A percentile compares a stretch with the other conserved stretches of the same genome.
phyloP scores from a whole-genome alignment of 352 stramenopile species.

The Phytopythium boreale region DNA sequence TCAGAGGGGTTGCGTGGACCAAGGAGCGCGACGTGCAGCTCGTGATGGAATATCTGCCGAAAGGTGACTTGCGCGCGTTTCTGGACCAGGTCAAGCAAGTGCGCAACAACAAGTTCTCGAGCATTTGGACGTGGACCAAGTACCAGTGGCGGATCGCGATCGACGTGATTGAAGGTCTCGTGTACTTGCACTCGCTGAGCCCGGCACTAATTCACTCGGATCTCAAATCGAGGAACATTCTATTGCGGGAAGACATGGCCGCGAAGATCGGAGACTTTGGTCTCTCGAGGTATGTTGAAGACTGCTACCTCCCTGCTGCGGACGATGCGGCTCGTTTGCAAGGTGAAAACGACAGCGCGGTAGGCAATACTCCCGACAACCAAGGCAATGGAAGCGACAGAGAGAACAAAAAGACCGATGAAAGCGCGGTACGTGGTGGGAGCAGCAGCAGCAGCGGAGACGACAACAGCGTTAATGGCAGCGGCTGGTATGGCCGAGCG shows the following conservation, averaged over 20 bases:
- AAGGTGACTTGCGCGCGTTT: conserved; percentile 42
- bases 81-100: conserved; percentile 26
- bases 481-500: conserved; percentile 10
- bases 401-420: not conserved
- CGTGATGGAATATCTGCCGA: conserved; percentile 55
- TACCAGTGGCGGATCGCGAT: conserved; percentile 39
- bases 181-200: conserved; percentile 44
- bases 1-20: conserved; percentile 46
- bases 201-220: conserved; percentile 37
- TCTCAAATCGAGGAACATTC: conserved; percentile 37
- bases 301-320: conserved; percentile 1
- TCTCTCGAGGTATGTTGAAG: conserved; percentile 28
- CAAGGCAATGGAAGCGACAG: not conserved
- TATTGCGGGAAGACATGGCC: conserved; percentile 28
- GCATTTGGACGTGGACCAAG: conserved; percentile 42
- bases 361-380: not conserved
- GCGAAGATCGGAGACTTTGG: conserved; percentile 46
- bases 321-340: not conserved
- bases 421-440: not conserved
- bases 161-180: conserved; percentile 42
- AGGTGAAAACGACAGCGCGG: not conserved
- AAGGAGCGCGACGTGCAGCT: conserved; percentile 34
- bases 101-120: conserved; percentile 21
- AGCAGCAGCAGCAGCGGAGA: conserved; percentile 1
- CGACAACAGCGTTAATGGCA: not conserved